A percentile compares a stretch with the other conserved stretches of the same genome.
phyloP scores from a whole-genome alignment of 2,329 filamentous ascomycete genomes.

The Fonsecaea pugnacius region DNA sequence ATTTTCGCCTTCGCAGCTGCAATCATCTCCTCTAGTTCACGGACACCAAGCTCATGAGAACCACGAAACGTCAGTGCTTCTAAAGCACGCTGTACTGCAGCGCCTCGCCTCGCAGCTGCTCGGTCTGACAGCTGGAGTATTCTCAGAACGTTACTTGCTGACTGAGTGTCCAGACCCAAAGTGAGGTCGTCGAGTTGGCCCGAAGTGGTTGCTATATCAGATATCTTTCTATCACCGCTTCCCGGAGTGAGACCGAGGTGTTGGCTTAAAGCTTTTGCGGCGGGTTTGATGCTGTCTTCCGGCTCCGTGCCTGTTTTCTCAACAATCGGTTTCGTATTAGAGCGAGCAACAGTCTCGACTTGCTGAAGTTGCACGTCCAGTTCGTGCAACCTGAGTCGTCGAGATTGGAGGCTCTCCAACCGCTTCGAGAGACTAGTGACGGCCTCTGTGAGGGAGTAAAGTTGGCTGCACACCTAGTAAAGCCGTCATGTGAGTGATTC shows the following conservation, averaged over 20 bases:
- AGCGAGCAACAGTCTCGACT: background rate
- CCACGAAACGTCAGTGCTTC: slow-evolving; percentile 1
- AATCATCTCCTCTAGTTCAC: slow-evolving; percentile 21
- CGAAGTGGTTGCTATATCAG: background rate
- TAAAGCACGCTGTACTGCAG: background rate
- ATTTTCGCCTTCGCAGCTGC: slow-evolving; percentile 10
- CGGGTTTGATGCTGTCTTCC: slow-evolving; percentile 2
- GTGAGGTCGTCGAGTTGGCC: background rate
- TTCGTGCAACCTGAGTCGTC: slow-evolving; percentile 13
- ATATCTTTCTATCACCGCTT: background rate
- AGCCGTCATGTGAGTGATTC: background rate
- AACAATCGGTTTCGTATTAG: background rate
- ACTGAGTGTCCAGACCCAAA: slow-evolving; percentile 5
- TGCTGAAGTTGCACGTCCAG: background rate
- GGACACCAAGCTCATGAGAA: background rate
- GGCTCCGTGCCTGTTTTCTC: background rate
- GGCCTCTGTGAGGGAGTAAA: slow-evolving; percentile 20
- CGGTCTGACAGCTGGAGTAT: slow-evolving; percentile 9
- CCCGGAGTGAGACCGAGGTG: slow-evolving; percentile 18
- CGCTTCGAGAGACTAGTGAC: slow-evolving; percentile 14
- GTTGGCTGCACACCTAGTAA: slow-evolving; percentile 15
- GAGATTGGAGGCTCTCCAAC: slow-evolving; percentile 26
- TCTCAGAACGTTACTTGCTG: slow-evolving; percentile 7
- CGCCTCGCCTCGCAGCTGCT: slow-evolving; percentile 11
- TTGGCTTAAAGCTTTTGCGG: slow-evolving; percentile 15